These are phyloP conservation scores for Collariella sp. DNA, from an alignment of 495 filamentous ascomycete species.

Conservation along the genomic window DNA sequence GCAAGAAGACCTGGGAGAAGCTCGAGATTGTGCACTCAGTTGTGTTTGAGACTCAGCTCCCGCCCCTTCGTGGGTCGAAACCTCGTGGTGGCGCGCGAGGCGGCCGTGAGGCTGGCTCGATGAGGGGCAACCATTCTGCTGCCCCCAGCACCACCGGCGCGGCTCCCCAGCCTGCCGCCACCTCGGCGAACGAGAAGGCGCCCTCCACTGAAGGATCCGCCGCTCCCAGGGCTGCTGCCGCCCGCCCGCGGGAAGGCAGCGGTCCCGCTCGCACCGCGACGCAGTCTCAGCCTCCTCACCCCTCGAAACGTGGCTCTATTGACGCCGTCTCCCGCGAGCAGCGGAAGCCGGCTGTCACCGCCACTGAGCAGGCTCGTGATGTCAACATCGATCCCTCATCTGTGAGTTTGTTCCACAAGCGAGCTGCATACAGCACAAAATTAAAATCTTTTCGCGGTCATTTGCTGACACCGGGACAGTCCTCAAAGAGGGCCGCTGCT, in stretches of 20 bases:
- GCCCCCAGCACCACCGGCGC: slow-evolving; percentile 1
- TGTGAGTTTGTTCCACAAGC: slow-evolving; percentile 18
- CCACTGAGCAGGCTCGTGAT: slow-evolving; percentile 32
- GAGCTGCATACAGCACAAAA: background rate
- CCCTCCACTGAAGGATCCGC: slow-evolving; percentile 5
- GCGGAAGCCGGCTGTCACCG: slow-evolving; percentile 29
- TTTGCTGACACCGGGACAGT: slow-evolving; percentile 6
- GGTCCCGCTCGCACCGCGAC: slow-evolving; percentile 15
- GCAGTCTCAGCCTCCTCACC: slow-evolving; percentile 20
- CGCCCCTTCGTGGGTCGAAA: slow-evolving; percentile 47
- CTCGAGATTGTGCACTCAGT: slow-evolving; percentile 68
- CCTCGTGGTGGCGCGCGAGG: slow-evolving; percentile 52
- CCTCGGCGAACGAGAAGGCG: slow-evolving; percentile 15
- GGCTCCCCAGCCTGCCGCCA: slow-evolving; percentile 1
- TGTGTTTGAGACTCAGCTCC: slow-evolving; percentile 74
- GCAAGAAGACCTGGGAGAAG: slow-evolving; percentile 64
- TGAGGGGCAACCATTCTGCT: slow-evolving; percentile 16
- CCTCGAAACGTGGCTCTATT: slow-evolving; percentile 40
- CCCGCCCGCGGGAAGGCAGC: slow-evolving; percentile 21
- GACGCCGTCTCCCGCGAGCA: slow-evolving; percentile 40
- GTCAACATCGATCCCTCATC: slow-evolving; percentile 12
- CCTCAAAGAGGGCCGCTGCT: slow-evolving; percentile 14
- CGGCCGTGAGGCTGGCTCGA: slow-evolving; percentile 33
- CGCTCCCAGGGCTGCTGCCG: slow-evolving; percentile 9
- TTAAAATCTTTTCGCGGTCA: background rate